Evolutionary conservation across 345 rosid species (phyloP), one percentile per base, ranked within the genome.

Genomic region (Citrus cavaleriei): DNA sequence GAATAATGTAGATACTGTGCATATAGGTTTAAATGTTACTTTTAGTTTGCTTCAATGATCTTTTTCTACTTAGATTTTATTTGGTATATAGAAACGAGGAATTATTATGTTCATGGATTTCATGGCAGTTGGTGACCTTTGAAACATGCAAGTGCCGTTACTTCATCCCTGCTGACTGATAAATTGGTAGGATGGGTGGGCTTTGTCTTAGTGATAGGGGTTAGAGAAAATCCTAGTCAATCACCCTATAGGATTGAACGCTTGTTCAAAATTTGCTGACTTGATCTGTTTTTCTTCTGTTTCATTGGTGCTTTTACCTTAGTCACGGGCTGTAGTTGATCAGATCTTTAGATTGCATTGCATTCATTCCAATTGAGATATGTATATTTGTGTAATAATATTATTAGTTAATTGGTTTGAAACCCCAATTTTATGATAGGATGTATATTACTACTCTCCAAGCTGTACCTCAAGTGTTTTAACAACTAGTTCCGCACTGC

Each of bases 71-170:
- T 30, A 12, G 7, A 42, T 49, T 46, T 70, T 46, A 16, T 49
- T 25, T 69, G 57, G 58, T 25, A 13, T 27, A 25, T 70, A n/a
- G 60, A 70, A 51, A 28, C 10, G n/a, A 18, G 24, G 55, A 70
- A 19, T 70, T 68, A 42, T 24, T 25, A 13, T 25, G 14, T 72
- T 21, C n/a, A 22, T 34, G 63, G 65, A 72, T 55, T 18, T 32
- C 22, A 1, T 58, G 22, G 32, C 21, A 21, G 22, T n/a, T 35
- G 46, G 22, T n/a, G 32, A 57, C 58, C 58, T n/a, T 7, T 24
- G 35, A 72, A 72, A 72, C 59, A 70, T 70, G 71, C 37, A 71
- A 71, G 9, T 22, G 12, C n/a, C 63, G 28, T 28, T 71, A 35
- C 67, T 59, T 37, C 61, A 24, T 59, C 28, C 19, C 51, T 32